Evolutionary conservation across 1,139 yeast genomes (phyloP).

Genomic region (Pichia sp.): DNA sequence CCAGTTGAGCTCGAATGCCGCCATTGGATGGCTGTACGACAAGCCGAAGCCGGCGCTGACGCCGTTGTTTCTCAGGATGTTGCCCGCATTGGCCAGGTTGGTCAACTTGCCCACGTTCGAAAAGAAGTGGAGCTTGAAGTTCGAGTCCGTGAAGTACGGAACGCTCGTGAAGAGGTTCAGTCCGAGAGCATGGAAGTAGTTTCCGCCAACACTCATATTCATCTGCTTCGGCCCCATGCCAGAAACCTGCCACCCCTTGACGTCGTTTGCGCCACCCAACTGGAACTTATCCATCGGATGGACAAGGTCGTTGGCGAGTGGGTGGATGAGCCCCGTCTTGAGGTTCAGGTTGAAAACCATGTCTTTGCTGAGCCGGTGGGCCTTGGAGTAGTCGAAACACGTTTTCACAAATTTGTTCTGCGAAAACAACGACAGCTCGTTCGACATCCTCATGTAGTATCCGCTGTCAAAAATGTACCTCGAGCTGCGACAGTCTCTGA

Average conservation of each 20-base stretch:
- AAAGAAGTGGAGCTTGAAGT: conserved; percentile 66
- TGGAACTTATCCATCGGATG: conserved; percentile 60
- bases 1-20: conserved; percentile 86
- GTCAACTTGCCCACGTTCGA: conserved; percentile 70
- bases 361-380: conserved; percentile 30
- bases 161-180: conserved; percentile 59
- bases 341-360: conserved; percentile 35
- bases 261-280: conserved; percentile 76
- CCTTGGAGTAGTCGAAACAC: conserved; percentile 45
- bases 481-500: conserved; percentile 56
- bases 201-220: conserved; percentile 71
- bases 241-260: conserved; percentile 69
- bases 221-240: conserved; percentile 83
- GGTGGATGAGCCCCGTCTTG: conserved; percentile 43
- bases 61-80: conserved; percentile 16
- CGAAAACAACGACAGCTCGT: conserved; percentile 43
- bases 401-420: conserved; percentile 40
- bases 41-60: conserved; percentile 71
- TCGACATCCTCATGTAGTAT: conserved; percentile 43
- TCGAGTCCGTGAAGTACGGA: conserved; percentile 58
- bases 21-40: conserved; percentile 79
- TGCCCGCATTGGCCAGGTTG: conserved; percentile 12
- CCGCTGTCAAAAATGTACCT: conserved; percentile 59
- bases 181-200: conserved; percentile 68
- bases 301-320: conserved; percentile 37